Percentiles rank a stretch among this genome's conserved stretches.
Conservation (phyloP, 1,139 yeast species). For the Yarrowia galli region DNA sequence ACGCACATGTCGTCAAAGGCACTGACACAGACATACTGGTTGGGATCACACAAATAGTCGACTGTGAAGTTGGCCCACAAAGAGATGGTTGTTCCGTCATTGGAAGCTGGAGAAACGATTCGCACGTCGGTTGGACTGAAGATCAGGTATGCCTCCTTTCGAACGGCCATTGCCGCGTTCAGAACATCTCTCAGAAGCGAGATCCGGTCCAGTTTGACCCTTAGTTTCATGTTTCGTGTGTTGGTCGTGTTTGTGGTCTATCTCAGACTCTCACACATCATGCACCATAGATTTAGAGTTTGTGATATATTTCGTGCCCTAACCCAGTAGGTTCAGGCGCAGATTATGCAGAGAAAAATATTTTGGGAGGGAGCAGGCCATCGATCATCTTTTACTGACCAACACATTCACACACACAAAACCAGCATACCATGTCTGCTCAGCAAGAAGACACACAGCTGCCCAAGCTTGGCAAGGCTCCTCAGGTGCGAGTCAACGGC, state of each 20-base stretch:
- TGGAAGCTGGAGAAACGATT: conserved; percentile 28
- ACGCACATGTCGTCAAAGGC: conserved; percentile 22
- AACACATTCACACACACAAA: background rate
- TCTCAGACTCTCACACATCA: background rate
- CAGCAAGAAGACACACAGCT: background rate
- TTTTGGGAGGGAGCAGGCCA: background rate
- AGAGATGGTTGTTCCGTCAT: conserved; percentile 23
- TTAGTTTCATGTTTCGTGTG: conserved; percentile 1
- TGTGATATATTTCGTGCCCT: background rate
- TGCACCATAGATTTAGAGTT: background rate
- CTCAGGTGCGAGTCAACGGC: conserved; percentile 42
- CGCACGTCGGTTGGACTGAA: conserved; percentile 9
- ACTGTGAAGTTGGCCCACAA: conserved; percentile 12
- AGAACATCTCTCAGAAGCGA: conserved; percentile 16
- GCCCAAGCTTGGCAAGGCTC: conserved; percentile 32
- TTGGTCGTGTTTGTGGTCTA: background rate
- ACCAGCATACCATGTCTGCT: conserved; percentile 3
- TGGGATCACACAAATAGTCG: conserved; percentile 12
- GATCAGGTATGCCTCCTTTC: conserved; percentile 23
- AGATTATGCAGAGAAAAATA: conserved; percentile 35
- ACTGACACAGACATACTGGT: conserved; percentile 18
- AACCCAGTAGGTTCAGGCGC: conserved; percentile 8
- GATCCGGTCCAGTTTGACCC: conserved; percentile 24
- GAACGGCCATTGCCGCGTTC: background rate
- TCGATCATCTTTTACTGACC: too few relatives aligned